Evolutionary conservation across 495 filamentous ascomycete species (phyloP).

Genomic region (Talaromyces liani): DNA sequence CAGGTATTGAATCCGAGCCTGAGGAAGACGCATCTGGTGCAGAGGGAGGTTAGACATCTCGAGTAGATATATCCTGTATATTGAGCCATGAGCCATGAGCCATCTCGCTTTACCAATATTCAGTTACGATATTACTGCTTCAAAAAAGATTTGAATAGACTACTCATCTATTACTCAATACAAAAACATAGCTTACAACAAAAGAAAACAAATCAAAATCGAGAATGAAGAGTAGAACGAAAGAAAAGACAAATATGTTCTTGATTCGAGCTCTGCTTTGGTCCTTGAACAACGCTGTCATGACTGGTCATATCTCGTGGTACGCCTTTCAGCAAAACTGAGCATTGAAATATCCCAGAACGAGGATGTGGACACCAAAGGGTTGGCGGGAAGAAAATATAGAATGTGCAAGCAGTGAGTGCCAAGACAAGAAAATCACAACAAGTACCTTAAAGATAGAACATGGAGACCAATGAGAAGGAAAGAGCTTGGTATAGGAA

Average conservation of each 20-base stretch:
- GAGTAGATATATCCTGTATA: neutral
- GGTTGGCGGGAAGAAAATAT: neutral
- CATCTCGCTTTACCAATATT: neutral
- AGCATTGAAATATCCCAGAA: slow-evolving; percentile 3
- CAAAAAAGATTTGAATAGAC: neutral
- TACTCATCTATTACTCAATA: neutral
- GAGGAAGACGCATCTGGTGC: slow-evolving; percentile 1
- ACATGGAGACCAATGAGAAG: neutral
- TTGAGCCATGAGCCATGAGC: neutral
- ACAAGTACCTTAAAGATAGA: neutral
- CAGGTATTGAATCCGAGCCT: slow-evolving; percentile 9
- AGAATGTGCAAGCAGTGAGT: slow-evolving; percentile 3
- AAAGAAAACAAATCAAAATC: neutral
- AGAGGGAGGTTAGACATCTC: slow-evolving; percentile 1
- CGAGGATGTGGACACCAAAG: neutral
- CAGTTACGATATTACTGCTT: neutral
- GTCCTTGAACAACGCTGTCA: neutral
- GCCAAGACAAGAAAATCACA: slow-evolving; percentile 4
- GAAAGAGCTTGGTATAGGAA: slow-evolving; percentile 8
- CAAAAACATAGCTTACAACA: neutral
- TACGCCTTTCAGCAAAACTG: neutral
- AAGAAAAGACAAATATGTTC: neutral
- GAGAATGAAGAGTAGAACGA: slow-evolving; percentile 1
- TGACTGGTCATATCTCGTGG: neutral
- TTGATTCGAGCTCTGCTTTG: neutral